Evolutionary conservation across 1,284 basidiomycete species (phyloP).

Genomic region (Ceratobasidium papillatum): DNA sequence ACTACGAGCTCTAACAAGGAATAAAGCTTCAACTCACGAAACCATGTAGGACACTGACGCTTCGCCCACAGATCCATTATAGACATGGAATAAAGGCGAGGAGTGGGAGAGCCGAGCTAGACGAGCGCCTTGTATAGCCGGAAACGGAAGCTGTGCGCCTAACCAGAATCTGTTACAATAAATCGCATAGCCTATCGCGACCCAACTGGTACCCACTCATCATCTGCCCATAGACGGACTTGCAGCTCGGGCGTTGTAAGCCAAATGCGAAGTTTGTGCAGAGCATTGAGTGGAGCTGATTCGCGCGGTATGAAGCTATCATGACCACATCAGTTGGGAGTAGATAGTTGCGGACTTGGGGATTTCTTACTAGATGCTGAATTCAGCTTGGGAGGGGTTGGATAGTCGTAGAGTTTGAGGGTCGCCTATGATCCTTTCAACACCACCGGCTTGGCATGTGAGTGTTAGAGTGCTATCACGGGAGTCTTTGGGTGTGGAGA

Average conservation of each 20-base stretch:
- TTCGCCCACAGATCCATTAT: constrained; percentile 13
- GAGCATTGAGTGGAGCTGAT: constrained; percentile 16
- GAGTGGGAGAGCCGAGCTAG: constrained; percentile 16
- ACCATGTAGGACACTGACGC: constrained; percentile 23
- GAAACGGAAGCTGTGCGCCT: constrained; percentile 31
- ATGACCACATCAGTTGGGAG: neutral
- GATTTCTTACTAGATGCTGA: constrained; percentile 11
- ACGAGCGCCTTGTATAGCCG: constrained; percentile 19
- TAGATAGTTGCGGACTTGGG: neutral
- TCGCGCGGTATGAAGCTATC: constrained; percentile 37
- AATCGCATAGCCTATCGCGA: neutral
- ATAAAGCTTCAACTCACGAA: constrained; percentile 6
- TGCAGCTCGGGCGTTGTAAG: constrained; percentile 15
- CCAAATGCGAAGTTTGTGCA: constrained; percentile 27
- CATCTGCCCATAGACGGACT: constrained; percentile 35
- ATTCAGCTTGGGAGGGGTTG: constrained; percentile 4
- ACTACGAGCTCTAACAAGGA: neutral
- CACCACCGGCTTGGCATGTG: constrained; percentile 26
- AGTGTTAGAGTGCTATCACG: constrained; percentile 23
- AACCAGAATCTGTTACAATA: constrained; percentile 25
- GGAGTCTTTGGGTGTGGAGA: constrained; percentile 17
- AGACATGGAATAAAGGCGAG: constrained; percentile 24
- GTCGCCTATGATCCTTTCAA: constrained; percentile 26
- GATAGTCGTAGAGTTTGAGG: constrained; percentile 13
- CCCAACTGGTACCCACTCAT: constrained; percentile 4